phyloP scores from a whole-genome alignment of 768 basidiomycete genomes.

The Tylopilus felleus region DNA sequence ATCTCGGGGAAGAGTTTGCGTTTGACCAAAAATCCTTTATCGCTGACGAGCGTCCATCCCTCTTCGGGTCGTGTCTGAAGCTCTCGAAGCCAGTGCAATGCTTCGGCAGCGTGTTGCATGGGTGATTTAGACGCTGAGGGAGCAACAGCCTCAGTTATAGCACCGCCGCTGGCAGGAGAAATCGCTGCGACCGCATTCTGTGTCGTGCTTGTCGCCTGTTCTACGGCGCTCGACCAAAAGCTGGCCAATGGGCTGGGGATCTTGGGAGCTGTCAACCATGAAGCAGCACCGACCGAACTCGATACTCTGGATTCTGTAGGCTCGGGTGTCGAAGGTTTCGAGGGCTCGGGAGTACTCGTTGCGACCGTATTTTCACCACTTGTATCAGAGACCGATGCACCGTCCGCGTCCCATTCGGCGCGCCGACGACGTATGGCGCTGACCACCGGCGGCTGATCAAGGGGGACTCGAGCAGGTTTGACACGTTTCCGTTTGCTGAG shows the following conservation, averaged over 20 bases:
- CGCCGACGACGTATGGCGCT: slow-evolving; percentile 63
- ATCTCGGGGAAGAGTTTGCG: slow-evolving; percentile 74
- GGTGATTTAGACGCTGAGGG: slow-evolving; percentile 62
- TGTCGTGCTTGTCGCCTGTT: slow-evolving; percentile 69
- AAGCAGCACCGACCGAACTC: slow-evolving; percentile 22
- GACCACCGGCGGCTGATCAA: slow-evolving; percentile 89
- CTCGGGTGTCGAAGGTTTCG: slow-evolving; percentile 20
- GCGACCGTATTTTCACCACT: slow-evolving; percentile 16
- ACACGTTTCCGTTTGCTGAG: slow-evolving; percentile 82
- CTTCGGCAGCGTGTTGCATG: slow-evolving; percentile 80
- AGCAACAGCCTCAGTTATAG: slow-evolving; percentile 36
- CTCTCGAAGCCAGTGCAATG: slow-evolving; percentile 74
- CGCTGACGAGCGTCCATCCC: slow-evolving; percentile 76
- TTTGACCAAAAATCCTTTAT: slow-evolving; percentile 73
- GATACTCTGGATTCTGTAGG: slow-evolving; percentile 14
- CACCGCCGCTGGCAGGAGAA: slow-evolving; percentile 46
- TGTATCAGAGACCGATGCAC: slow-evolving; percentile 23
- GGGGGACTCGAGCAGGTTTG: slow-evolving; percentile 80
- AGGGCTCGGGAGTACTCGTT: slow-evolving; percentile 15
- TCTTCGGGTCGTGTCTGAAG: slow-evolving; percentile 56
- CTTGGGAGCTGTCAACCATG: slow-evolving; percentile 59
- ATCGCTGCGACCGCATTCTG: slow-evolving; percentile 78
- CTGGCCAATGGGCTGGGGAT: slow-evolving; percentile 66
- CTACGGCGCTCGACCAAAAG: slow-evolving; percentile 73
- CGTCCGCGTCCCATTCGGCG: slow-evolving; percentile 68